A percentile compares a stretch with the other conserved stretches of the same genome.
Conservation (phyloP, 2,329 filamentous ascomycete genomes). For the Aspergillus viridinutans region DNA sequence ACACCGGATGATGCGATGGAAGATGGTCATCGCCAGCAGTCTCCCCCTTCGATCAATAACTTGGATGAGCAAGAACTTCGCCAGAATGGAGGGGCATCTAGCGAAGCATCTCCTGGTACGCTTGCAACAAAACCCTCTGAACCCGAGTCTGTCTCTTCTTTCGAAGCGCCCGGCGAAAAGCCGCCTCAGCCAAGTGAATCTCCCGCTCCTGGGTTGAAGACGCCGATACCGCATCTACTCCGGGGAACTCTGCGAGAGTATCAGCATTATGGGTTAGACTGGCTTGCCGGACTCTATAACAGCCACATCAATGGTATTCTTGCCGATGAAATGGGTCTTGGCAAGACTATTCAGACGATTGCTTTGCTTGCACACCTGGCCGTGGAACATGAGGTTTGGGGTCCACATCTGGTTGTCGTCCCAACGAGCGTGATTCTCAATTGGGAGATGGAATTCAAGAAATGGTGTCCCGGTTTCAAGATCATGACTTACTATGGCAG, state of each 20-base stretch:
- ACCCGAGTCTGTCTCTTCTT: slow-evolving; percentile 42
- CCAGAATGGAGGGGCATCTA: slow-evolving; percentile 33
- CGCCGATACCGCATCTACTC: slow-evolving; percentile 73
- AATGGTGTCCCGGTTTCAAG: slow-evolving; percentile 95
- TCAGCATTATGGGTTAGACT: slow-evolving; percentile 94
- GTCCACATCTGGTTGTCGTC: slow-evolving; percentile 90
- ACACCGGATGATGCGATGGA: neutral
- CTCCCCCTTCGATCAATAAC: slow-evolving; percentile 8
- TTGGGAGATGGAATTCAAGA: slow-evolving; percentile 99
- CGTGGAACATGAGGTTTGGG: slow-evolving; percentile 87
- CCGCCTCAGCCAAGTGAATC: slow-evolving; percentile 35
- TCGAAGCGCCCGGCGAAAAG: slow-evolving; percentile 33
- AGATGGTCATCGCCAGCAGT: neutral
- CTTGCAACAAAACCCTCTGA: slow-evolving; percentile 43
- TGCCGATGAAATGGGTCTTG: slow-evolving; percentile 96
- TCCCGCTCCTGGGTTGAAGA: slow-evolving; percentile 51
- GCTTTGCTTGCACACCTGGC: slow-evolving; percentile 88
- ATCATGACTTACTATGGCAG: slow-evolving; percentile 96
- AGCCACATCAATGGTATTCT: slow-evolving; percentile 94
- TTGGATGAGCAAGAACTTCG: slow-evolving; percentile 17
- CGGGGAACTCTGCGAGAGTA: slow-evolving; percentile 90
- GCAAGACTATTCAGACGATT: slow-evolving; percentile 98
- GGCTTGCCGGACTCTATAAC: slow-evolving; percentile 87
- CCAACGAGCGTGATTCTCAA: slow-evolving; percentile 98
- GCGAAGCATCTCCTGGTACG: slow-evolving; percentile 41